Percentiles rank a stretch among this genome's conserved stretches.
Evolutionary conservation across 2,329 filamentous ascomycete species (phyloP).

Genomic region (Magnaporthales sp.): DNA sequence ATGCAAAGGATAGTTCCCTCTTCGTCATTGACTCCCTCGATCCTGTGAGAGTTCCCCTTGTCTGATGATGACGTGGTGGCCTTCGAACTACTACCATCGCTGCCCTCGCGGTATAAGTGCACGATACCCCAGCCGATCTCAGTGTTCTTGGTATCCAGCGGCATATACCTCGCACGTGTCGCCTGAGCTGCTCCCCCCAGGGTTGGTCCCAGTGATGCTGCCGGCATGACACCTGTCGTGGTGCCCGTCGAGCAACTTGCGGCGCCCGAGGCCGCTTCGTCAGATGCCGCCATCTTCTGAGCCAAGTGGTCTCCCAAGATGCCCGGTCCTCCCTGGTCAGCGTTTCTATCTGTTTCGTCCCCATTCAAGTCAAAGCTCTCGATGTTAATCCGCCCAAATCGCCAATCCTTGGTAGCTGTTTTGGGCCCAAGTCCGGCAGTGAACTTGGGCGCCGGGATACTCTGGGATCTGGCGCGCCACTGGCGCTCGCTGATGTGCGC

Average conservation of each 20-base stretch:
- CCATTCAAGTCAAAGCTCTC: slow-evolving; percentile 67
- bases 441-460: slow-evolving; percentile 33
- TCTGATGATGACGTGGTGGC: slow-evolving; percentile 12
- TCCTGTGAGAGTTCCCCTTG: slow-evolving; percentile 16
- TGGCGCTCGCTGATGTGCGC: slow-evolving; percentile 30
- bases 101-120: slow-evolving; percentile 81
- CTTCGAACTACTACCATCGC: slow-evolving; percentile 37
- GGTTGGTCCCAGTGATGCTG: slow-evolving; percentile 38
- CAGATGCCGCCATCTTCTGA: not conserved
- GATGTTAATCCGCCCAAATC: slow-evolving; percentile 70
- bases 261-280: not conserved
- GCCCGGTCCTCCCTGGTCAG: not conserved
- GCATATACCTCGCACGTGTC: slow-evolving; percentile 73
- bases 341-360: not conserved
- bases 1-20: slow-evolving; percentile 87
- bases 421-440: slow-evolving; percentile 35
- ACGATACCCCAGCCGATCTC: slow-evolving; percentile 88
- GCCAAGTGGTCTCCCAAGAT: not conserved
- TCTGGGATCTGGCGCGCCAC: slow-evolving; percentile 29
- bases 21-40: slow-evolving; percentile 29
- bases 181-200: slow-evolving; percentile 57
- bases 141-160: slow-evolving; percentile 61
- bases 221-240: slow-evolving; percentile 24
- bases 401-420: slow-evolving; percentile 59
- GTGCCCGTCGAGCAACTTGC: slow-evolving; percentile 9